Conservation (phyloP, 805 yeast species). For the Barnettozyma sucrosica region DNA sequence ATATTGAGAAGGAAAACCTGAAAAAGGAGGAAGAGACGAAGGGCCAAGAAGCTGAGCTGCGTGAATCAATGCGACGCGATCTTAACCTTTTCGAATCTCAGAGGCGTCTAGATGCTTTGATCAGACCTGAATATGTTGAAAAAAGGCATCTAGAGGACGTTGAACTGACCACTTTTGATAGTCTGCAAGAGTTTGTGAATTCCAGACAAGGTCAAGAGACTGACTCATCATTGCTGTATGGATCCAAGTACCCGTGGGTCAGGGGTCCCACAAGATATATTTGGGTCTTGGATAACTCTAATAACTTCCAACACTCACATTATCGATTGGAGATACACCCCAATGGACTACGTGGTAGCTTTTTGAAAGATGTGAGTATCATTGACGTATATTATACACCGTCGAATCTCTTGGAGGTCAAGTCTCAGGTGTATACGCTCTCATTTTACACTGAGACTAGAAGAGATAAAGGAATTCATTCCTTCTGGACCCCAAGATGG, state of each 20-base stretch:
- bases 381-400: slow-evolving; percentile 5
- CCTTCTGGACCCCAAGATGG: slow-evolving; percentile 16
- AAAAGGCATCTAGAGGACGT: slow-evolving; percentile 1
- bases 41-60: slow-evolving; percentile 3
- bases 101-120: background rate
- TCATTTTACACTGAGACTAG: slow-evolving; percentile 13
- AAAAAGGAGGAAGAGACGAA: slow-evolving; percentile 10
- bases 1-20: slow-evolving; percentile 13
- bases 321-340: slow-evolving; percentile 22
- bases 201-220: background rate
- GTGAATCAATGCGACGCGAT: background rate
- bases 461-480: background rate
- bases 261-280: slow-evolving; percentile 23
- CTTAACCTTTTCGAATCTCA: slow-evolving; percentile 6
- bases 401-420: slow-evolving; percentile 15
- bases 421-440: slow-evolving; percentile 18
- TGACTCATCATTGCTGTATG: slow-evolving; percentile 7
- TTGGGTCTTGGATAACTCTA: slow-evolving; percentile 29
- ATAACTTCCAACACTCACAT: slow-evolving; percentile 17
- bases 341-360: slow-evolving; percentile 9
- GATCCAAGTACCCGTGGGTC: slow-evolving; percentile 33
- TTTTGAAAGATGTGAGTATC: slow-evolving; percentile 12
- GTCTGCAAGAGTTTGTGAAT: slow-evolving; percentile 30
- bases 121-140: background rate
- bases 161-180: slow-evolving; percentile 30